These are phyloP conservation scores for Friedmanniomyces simplex DNA, from an alignment of 495 filamentous ascomycete genomes.

Conservation along the genomic window DNA sequence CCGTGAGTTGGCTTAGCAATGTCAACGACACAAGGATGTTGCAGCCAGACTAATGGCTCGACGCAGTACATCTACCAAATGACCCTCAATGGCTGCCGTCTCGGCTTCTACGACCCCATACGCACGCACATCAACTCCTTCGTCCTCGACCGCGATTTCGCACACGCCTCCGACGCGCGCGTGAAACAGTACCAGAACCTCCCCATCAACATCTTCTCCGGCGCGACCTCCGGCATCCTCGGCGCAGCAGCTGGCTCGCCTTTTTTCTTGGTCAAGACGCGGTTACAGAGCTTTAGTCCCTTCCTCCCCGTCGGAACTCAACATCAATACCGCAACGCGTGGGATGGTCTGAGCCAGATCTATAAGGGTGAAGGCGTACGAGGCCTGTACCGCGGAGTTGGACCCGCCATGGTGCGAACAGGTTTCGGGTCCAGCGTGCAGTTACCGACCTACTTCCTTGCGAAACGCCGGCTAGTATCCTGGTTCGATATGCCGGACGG, in stretches of 20 bases:
- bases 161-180: conserved; percentile 57
- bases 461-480: conserved; percentile 70
- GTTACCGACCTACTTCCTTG: conserved; percentile 96
- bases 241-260: conserved; percentile 86
- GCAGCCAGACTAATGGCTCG: background rate
- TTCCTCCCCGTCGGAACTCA: conserved; percentile 94
- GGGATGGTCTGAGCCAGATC: conserved; percentile 74
- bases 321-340: conserved; percentile 77
- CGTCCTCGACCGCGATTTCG: conserved; percentile 22
- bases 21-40: background rate
- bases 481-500: conserved; percentile 87
- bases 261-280: conserved; percentile 97
- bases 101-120: conserved; percentile 97
- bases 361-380: conserved; percentile 62
- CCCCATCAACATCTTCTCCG: conserved; percentile 83
- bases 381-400: conserved; percentile 81
- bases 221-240: conserved; percentile 76
- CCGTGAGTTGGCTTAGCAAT: conserved; percentile 39
- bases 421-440: conserved; percentile 93
- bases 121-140: conserved; percentile 51
- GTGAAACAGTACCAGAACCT: conserved; percentile 56
- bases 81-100: conserved; percentile 86
- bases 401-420: conserved; percentile 92
- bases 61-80: conserved; percentile 88
- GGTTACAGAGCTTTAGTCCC: conserved; percentile 86